Conservation (phyloP, 306 rosid species). For the Prunus davidiana region DNA sequence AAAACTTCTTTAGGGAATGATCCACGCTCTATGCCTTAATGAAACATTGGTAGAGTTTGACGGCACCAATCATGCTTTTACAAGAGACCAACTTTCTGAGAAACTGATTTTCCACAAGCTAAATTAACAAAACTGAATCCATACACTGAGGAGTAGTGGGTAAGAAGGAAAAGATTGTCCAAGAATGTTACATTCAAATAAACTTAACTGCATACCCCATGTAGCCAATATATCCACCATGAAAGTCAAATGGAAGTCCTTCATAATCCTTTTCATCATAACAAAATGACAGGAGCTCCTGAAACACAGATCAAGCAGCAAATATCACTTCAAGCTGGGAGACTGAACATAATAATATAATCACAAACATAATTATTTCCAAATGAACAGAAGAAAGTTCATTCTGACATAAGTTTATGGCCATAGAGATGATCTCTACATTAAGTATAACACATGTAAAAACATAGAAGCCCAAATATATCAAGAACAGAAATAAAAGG, state of each 20-base stretch:
- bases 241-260: slow-evolving; percentile 88
- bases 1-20: too few species aligned
- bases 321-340: background rate
- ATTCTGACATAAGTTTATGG: background rate
- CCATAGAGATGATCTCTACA: background rate
- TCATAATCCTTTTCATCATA: slow-evolving; percentile 67
- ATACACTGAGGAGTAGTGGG: background rate
- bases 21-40: too few species aligned
- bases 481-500: background rate
- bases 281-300: slow-evolving; percentile 74
- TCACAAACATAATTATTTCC: background rate
- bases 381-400: background rate
- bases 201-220: slow-evolving; percentile 67
- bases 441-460: background rate
- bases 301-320: slow-evolving; percentile 32
- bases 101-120: background rate
- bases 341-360: background rate
- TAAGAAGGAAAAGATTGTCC: background rate
- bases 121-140: background rate
- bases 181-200: slow-evolving; percentile 7
- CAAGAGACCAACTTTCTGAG: background rate
- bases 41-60: background rate
- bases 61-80: background rate
- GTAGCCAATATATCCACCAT: slow-evolving; percentile 95
- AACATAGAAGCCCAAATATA: background rate